Evolutionary conservation across 1,284 basidiomycete species (phyloP).

Genomic region (Ganoderma lingzhi): DNA sequence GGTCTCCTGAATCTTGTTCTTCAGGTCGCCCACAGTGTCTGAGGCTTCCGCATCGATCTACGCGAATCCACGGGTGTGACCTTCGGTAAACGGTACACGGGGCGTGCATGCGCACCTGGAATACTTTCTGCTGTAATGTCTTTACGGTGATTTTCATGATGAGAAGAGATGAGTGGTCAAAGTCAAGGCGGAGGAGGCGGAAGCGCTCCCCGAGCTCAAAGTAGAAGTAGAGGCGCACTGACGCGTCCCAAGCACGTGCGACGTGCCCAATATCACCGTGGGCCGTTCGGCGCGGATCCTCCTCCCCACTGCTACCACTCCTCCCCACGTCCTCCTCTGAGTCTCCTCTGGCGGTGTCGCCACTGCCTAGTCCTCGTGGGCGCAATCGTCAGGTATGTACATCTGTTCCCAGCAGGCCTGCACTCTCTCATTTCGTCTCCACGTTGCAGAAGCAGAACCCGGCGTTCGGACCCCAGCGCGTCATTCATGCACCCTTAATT

Average conservation of each 20-base stretch:
- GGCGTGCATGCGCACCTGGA: constrained; percentile 54
- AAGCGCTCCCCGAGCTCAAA: constrained; percentile 22
- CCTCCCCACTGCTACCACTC: constrained; percentile 22
- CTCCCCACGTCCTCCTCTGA: constrained; percentile 11
- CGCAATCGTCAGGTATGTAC: background rate
- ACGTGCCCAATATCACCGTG: constrained; percentile 18
- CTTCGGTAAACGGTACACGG: background rate
- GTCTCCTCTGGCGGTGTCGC: background rate
- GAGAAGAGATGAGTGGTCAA: constrained; percentile 32
- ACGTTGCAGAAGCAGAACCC: constrained; percentile 24
- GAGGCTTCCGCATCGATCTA: constrained; percentile 84
- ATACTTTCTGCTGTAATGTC: constrained; percentile 92
- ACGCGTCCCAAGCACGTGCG: constrained; percentile 39
- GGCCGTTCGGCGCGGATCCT: constrained; percentile 10
- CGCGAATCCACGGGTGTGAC: constrained; percentile 26
- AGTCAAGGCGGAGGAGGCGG: constrained; percentile 15
- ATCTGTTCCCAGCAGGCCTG: background rate
- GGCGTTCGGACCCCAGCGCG: constrained; percentile 18
- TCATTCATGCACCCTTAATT: constrained; percentile 28
- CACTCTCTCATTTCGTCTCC: background rate
- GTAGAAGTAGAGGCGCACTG: constrained; percentile 29
- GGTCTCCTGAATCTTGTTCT: constrained; percentile 83
- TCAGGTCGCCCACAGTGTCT: constrained; percentile 84
- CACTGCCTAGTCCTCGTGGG: background rate
- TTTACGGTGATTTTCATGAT: constrained; percentile 93